Evolutionary conservation across 352 stramenopile species (phyloP).

Genomic region (Blastocystis sp.): DNA sequence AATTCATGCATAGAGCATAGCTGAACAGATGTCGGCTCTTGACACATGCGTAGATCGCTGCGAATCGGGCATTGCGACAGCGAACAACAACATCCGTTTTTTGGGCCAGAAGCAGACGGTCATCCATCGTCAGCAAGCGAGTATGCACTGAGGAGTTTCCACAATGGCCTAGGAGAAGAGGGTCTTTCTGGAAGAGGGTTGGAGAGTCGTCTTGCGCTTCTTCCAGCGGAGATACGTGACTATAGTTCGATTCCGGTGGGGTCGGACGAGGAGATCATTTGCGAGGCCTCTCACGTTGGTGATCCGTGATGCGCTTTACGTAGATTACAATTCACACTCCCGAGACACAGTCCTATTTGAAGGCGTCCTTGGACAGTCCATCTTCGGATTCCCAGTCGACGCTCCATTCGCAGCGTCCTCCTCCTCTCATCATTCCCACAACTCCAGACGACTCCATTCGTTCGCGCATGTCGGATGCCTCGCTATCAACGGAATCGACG

Average conservation of each 20-base stretch:
- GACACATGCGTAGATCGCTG: neutral
- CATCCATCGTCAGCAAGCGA: neutral
- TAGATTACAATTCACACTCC: constrained; percentile 13
- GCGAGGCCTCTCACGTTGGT: neutral
- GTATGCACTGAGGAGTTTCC: neutral
- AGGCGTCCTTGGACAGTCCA: neutral
- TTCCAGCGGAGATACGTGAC: neutral
- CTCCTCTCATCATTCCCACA: neutral
- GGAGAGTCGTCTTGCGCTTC: neutral
- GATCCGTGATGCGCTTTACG: neutral
- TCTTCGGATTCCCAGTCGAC: neutral
- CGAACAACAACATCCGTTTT: constrained; percentile 10
- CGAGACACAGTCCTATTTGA: neutral
- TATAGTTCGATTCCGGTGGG: neutral
- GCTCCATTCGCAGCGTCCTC: neutral
- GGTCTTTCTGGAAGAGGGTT: neutral
- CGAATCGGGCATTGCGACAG: neutral
- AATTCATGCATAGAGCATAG: neutral
- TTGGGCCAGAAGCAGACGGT: constrained; percentile 31
- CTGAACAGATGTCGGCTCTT: neutral
- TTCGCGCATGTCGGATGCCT: neutral
- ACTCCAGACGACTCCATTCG: neutral
- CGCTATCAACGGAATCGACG: neutral
- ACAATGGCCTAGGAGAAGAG: neutral
- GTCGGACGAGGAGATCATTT: constrained; percentile 23